Conservation (phyloP, 805 yeast genomes). For the Saturnispora sanitii region DNA sequence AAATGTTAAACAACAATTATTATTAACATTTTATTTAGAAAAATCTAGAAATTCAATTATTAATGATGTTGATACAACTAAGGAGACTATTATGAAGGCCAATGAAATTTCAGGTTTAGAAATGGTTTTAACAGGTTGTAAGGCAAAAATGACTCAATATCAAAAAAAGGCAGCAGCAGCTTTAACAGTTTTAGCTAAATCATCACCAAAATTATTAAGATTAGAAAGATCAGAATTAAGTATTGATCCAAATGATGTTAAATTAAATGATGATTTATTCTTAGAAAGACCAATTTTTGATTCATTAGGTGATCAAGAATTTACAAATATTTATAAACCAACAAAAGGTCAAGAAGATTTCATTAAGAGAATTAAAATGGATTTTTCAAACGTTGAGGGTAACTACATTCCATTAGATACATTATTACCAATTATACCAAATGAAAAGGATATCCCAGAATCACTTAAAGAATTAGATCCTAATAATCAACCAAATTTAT, state of each 20-base stretch:
- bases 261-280: slow-evolving; percentile 64
- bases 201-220: slow-evolving; percentile 24
- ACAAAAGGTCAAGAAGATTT: slow-evolving; percentile 17
- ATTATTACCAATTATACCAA: slow-evolving; percentile 53
- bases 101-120: slow-evolving; percentile 49
- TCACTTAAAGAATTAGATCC: slow-evolving; percentile 54
- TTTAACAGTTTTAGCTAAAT: slow-evolving; percentile 65
- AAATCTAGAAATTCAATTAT: slow-evolving; percentile 53
- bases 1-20: slow-evolving; percentile 26
- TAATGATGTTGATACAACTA: slow-evolving; percentile 51
- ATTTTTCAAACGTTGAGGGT: slow-evolving; percentile 18
- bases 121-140: slow-evolving; percentile 73
- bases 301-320: slow-evolving; percentile 39
- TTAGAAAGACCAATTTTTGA: slow-evolving; percentile 70
- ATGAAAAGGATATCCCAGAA: slow-evolving; percentile 54
- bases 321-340: slow-evolving; percentile 20
- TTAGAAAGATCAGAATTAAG: slow-evolving; percentile 12
- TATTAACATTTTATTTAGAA: slow-evolving; percentile 52
- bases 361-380: slow-evolving; percentile 34
- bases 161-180: slow-evolving; percentile 67
- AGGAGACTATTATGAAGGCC: slow-evolving; percentile 46
- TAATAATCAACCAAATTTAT: slow-evolving; percentile 66
- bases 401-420: slow-evolving; percentile 5
- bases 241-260: slow-evolving; percentile 44
- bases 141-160: slow-evolving; percentile 77